Conservation (phyloP, 805 yeast genomes). For the Barnettozyma wickerhamii region DNA sequence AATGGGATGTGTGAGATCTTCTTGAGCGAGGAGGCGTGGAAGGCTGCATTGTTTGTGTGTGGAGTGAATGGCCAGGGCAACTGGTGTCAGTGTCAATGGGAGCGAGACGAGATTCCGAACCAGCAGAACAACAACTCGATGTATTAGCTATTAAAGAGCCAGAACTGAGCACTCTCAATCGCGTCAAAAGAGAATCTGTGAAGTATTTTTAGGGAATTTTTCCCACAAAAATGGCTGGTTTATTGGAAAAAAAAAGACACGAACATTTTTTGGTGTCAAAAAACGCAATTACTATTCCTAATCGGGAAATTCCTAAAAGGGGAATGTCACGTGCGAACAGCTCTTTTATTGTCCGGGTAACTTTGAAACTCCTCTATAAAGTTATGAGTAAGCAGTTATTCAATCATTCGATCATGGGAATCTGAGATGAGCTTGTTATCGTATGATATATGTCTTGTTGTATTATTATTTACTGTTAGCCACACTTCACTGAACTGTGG, state of each 20-base stretch:
- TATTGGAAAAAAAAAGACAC: background rate
- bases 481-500: no score
- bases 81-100: background rate
- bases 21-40: slow-evolving; percentile 21
- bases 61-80: no score
- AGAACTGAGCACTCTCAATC: background rate
- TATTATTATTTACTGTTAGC: no score
- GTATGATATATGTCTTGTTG: no score
- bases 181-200: background rate
- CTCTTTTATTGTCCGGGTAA: no score
- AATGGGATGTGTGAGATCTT: slow-evolving; percentile 6
- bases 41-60: slow-evolving; percentile 17
- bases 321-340: no score
- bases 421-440: no score
- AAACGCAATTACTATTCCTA: background rate
- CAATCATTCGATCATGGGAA: no score
- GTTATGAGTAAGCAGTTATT: no score
- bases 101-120: background rate
- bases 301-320: background rate
- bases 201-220: no score
- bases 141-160: background rate
- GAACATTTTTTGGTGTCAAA: background rate
- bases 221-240: background rate
- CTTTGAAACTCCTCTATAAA: no score
- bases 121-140: slow-evolving; percentile 1